Base-by-base conservation (phyloP, 2,329 filamentous ascomycete species). In the Aspergillus sp. region DNA sequence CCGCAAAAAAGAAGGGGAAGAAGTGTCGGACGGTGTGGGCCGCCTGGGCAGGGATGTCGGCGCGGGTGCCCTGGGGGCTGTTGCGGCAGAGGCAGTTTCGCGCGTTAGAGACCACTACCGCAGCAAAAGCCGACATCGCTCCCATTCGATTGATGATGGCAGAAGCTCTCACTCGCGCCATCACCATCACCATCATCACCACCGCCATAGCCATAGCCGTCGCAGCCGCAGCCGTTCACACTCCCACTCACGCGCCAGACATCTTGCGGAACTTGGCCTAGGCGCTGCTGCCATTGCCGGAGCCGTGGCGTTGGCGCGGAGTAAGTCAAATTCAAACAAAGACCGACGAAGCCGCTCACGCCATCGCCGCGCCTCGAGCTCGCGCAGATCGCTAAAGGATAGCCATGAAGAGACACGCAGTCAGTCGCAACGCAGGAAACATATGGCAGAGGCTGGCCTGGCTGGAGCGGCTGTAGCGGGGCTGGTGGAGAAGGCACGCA, bases 401-500 rank as follows among this genome's bases (percentile, higher is more conserved):
- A 49, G 38, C 2, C 66, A 67, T 32, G 69, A 68, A 6, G 69
- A 67, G 10, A 71, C 72, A 38, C 74, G 76, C 49, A 77, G 77
- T 63, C 69, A 75, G 47, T 75, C 74, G 13, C 84, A 86, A 66
- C 81, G 85, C 59, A 86, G 85, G 63, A 81, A 82, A 55, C 82
- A 84, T 60, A 85, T 86, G 65, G 86, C 85, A 13, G 83, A 86
- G 69, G 87, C 85, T 56, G 87, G 86, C 63, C 77, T 87, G 55
- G 87, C 85, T 21, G 85, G 83, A 65, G 87, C 87, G 60, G 85
- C 86, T 7, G 83, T 85, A 8, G 87, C 85, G 38, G 86, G 85
- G n/a, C 76, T 89, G 32, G 81, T 85, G 60, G 81, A 88, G 61
- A 81, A 79, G 57, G 79, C 80, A 52, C 82, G 86, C 55, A 87